phyloP scores from a whole-genome alignment of 2,329 filamentous ascomycete genomes.

The Calonectria pteridis region DNA sequence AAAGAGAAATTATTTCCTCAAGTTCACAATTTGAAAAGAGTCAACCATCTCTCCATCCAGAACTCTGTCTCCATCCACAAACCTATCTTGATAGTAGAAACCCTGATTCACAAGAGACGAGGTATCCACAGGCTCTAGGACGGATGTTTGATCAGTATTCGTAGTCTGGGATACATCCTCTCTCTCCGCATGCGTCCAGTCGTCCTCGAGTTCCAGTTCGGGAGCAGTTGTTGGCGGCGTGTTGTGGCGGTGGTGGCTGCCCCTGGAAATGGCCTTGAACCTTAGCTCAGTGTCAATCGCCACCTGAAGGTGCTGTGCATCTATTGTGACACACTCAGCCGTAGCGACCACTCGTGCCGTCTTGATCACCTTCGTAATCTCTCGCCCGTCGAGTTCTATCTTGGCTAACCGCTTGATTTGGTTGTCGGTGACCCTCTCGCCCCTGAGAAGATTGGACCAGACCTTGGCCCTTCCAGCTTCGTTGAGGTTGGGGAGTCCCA shows the following conservation, averaged over 20 bases:
- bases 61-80: not conserved
- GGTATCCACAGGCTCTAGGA: not conserved
- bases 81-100: not conserved
- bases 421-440: not conserved
- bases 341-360: slow-evolving; percentile 21
- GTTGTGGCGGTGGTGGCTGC: not conserved
- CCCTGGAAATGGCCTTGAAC: not conserved
- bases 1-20: not conserved
- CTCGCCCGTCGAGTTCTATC: slow-evolving; percentile 28
- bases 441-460: slow-evolving; percentile 34
- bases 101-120: too few species aligned
- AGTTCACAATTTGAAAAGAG: not conserved
- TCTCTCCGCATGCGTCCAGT: not conserved
- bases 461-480: slow-evolving; percentile 32
- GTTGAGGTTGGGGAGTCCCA: slow-evolving; percentile 49
- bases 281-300: slow-evolving; percentile 21
- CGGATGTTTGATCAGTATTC: not conserved
- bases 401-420: not conserved
- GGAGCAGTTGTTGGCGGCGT: not conserved
- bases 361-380: slow-evolving; percentile 35
- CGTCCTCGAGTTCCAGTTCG: not conserved
- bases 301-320: slow-evolving; percentile 9
- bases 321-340: not conserved
- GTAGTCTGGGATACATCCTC: not conserved
- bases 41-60: not conserved